phyloP scores from a whole-genome alignment of 495 filamentous ascomycete species.

The Neurospora africana region DNA sequence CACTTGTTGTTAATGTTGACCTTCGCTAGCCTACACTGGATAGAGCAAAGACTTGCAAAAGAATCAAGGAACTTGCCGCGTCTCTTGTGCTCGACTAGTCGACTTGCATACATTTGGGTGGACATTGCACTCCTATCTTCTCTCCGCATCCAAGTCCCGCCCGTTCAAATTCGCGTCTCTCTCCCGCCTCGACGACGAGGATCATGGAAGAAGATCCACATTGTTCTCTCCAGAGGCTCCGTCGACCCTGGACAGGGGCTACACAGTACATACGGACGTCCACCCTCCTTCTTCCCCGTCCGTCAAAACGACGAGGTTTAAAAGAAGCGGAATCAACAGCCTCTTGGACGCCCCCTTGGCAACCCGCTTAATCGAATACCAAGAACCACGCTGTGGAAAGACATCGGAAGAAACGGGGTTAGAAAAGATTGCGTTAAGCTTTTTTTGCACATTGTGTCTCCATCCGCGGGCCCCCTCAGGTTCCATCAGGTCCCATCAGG shows the following conservation, averaged over 20 bases:
- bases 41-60: neutral
- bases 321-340: constrained; percentile 11
- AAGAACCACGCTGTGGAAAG: no score
- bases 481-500: neutral
- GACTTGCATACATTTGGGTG: neutral
- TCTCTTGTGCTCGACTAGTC: neutral
- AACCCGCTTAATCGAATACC: neutral
- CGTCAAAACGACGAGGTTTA: neutral
- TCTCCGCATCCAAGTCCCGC: constrained; percentile 8
- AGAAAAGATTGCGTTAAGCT: constrained; percentile 8
- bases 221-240: constrained; percentile 10
- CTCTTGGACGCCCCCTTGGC: neutral
- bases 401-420: neutral
- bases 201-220: constrained; percentile 17
- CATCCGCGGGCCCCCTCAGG: neutral
- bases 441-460: neutral
- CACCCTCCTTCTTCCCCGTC: neutral
- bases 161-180: constrained; percentile 17
- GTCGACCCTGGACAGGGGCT: constrained; percentile 12
- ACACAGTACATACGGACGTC: neutral
- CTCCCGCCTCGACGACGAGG: constrained; percentile 12
- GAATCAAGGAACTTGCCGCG: neutral
- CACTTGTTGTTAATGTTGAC: neutral
- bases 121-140: neutral
- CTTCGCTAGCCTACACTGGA: neutral